Evolutionary conservation across 129 eudicot species (phyloP).

Genomic region (Oenanthe sinensis): DNA sequence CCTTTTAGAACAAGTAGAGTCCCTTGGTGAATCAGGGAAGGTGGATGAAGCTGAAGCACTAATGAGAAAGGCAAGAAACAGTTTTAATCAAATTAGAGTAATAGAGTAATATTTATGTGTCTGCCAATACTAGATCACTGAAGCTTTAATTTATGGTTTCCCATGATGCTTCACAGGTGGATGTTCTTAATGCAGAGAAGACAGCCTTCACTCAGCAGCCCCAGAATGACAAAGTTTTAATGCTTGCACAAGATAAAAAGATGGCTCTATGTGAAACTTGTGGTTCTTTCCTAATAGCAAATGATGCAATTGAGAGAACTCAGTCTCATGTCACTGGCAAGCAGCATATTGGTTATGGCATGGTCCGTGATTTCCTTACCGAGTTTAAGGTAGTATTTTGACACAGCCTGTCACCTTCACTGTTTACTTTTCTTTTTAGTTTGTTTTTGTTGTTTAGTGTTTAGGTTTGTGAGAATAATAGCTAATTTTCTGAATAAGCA

Average conservation of each 20-base stretch:
- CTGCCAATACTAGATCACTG: background rate
- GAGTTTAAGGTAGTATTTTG: slow-evolving; percentile 47
- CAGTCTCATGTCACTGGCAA: slow-evolving; percentile 96
- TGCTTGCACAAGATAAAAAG: slow-evolving; percentile 89
- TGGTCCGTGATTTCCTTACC: slow-evolving; percentile 70
- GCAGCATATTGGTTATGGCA: slow-evolving; percentile 91
- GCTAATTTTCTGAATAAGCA: slow-evolving; percentile 8
- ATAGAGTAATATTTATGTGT: too few species aligned
- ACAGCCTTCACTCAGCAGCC: slow-evolving; percentile 62
- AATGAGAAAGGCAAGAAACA: slow-evolving; percentile 74
- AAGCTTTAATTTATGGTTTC: background rate
- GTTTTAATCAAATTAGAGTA: slow-evolving; percentile 3
- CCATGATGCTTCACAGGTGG: slow-evolving; percentile 54
- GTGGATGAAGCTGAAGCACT: slow-evolving; percentile 99
- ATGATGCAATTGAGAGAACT: slow-evolving; percentile 91
- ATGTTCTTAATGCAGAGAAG: slow-evolving; percentile 82
- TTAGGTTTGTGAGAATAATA: too few species aligned
- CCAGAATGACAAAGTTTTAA: slow-evolving; percentile 47
- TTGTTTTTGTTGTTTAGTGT: background rate
- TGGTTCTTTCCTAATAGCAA: slow-evolving; percentile 87
- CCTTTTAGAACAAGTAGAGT: slow-evolving; percentile 87
- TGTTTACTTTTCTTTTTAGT: background rate
- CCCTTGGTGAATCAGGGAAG: slow-evolving; percentile 97
- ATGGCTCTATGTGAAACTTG: slow-evolving; percentile 97
- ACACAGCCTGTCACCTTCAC: background rate